phyloP scores from a whole-genome alignment of 192 early-diverging fungal species.

The Ramicandelaber brevisporus region DNA sequence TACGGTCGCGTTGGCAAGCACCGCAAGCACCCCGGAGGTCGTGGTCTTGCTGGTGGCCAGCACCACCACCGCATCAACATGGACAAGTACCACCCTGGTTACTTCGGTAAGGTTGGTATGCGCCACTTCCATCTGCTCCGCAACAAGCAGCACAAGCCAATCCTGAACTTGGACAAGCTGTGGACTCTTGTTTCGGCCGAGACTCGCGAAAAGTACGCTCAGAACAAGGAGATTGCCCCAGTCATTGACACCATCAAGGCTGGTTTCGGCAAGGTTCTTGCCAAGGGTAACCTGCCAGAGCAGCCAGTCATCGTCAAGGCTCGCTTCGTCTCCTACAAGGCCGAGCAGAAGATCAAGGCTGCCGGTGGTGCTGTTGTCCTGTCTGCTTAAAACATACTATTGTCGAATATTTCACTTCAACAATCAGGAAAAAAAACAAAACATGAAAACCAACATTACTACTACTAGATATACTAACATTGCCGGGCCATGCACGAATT shows the following conservation, averaged over 20 bases:
- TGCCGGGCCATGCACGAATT: too few relatives aligned
- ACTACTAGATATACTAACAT: too few relatives aligned
- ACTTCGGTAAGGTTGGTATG: conserved; percentile 99
- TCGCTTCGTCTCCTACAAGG: conserved; percentile 66
- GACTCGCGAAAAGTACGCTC: conserved; percentile 50
- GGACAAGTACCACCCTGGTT: conserved; percentile 99
- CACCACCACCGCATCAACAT: conserved; percentile 99
- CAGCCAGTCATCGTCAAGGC: conserved; percentile 91
- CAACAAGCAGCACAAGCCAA: conserved; percentile 62
- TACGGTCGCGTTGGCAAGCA: conserved; percentile 99
- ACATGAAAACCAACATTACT: too few relatives aligned
- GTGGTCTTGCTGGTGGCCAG: conserved; percentile 99
- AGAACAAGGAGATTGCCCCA: conserved; percentile 69
- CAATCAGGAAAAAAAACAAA: too few relatives aligned
- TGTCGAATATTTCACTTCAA: not conserved
- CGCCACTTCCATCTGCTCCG: conserved; percentile 93
- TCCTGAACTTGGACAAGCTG: conserved; percentile 84
- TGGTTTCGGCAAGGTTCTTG: conserved; percentile 90
- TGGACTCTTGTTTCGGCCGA: conserved; percentile 77
- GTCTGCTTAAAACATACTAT: conserved; percentile 9
- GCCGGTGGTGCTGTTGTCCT: conserved; percentile 60
- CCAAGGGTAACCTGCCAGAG: conserved; percentile 68
- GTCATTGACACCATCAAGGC: conserved; percentile 65
- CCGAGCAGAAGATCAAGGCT: conserved; percentile 97
- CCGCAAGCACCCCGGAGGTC: conserved; percentile 98